phyloP scores from a whole-genome alignment of 257 asterid genomes.

The Gentiana macrophylla region DNA sequence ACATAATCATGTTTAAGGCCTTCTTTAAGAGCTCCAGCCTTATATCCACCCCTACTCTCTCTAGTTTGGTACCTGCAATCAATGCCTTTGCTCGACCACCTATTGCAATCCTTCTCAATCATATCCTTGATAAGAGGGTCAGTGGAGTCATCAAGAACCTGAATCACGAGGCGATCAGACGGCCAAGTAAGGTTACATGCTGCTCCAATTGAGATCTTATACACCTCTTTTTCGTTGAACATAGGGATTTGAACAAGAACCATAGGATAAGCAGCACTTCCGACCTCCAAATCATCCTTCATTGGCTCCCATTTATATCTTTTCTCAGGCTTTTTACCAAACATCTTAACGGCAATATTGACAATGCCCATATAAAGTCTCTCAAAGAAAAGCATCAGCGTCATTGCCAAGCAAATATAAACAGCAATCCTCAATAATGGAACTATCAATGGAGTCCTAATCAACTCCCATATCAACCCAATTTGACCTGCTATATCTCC shows the following conservation, averaged over 20 bases:
- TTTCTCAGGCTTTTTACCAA: slow-evolving; percentile 63
- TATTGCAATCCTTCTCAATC: slow-evolving; percentile 81
- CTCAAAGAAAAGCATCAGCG: no score
- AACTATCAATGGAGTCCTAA: slow-evolving; percentile 70
- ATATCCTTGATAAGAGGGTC: slow-evolving; percentile 68
- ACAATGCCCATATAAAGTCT: no score
- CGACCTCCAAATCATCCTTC: slow-evolving; percentile 82
- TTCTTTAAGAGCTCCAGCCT: slow-evolving; percentile 97
- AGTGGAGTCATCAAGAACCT: slow-evolving; percentile 86
- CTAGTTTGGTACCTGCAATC: slow-evolving; percentile 75
- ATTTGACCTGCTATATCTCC: slow-evolving; percentile 48
- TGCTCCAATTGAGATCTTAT: slow-evolving; percentile 94
- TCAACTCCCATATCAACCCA: slow-evolving; percentile 70
- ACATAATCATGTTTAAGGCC: slow-evolving; percentile 71
- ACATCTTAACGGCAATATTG: slow-evolving; percentile 58
- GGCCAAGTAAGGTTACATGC: slow-evolving; percentile 97
- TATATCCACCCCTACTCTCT: slow-evolving; percentile 75
- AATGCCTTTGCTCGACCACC: slow-evolving; percentile 89
- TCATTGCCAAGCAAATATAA: no score
- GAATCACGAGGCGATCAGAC: slow-evolving; percentile 79
- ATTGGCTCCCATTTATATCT: slow-evolving; percentile 79
- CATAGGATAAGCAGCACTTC: slow-evolving; percentile 61
- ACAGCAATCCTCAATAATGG: no score
- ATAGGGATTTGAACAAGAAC: slow-evolving; percentile 96
- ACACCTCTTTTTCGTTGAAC: slow-evolving; percentile 96